Conservation (phyloP, 2,329 filamentous ascomycete genomes). For the Monosporascus sp. region DNA sequence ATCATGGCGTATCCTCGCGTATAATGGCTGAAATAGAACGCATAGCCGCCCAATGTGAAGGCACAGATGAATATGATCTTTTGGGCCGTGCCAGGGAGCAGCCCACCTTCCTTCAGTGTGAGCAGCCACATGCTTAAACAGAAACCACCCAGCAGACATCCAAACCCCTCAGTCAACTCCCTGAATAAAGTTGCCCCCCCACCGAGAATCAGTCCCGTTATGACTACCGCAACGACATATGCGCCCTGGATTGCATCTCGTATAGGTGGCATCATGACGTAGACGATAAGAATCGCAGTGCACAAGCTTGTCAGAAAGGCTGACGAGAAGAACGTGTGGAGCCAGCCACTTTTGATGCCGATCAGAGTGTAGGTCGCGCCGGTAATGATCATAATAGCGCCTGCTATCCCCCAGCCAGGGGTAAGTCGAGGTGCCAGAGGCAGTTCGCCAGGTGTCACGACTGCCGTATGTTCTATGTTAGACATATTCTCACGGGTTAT, state of each 20-base stretch:
- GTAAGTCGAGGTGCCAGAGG: slow-evolving; percentile 72
- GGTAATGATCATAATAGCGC: slow-evolving; percentile 67
- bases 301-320: slow-evolving; percentile 68
- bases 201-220: slow-evolving; percentile 71
- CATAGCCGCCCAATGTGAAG: slow-evolving; percentile 64
- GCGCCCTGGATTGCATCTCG: slow-evolving; percentile 74
- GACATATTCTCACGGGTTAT: neutral
- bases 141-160: slow-evolving; percentile 82
- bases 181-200: slow-evolving; percentile 71
- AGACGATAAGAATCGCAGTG: slow-evolving; percentile 77
- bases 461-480: slow-evolving; percentile 28
- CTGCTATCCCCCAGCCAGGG: slow-evolving; percentile 74
- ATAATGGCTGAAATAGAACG: slow-evolving; percentile 71
- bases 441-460: slow-evolving; percentile 48
- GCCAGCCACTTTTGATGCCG: slow-evolving; percentile 75
- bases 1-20: slow-evolving; percentile 78
- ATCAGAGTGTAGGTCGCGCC: slow-evolving; percentile 69
- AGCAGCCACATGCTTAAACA: slow-evolving; percentile 88
- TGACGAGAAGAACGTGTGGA: slow-evolving; percentile 76
- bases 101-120: slow-evolving; percentile 67
- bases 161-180: slow-evolving; percentile 76
- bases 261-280: slow-evolving; percentile 79
- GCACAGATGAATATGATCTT: slow-evolving; percentile 72
- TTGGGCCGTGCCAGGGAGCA: slow-evolving; percentile 56
- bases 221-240: slow-evolving; percentile 72